Conservation (phyloP, 177 flowering plant species). For the Vitis hybrid region DNA sequence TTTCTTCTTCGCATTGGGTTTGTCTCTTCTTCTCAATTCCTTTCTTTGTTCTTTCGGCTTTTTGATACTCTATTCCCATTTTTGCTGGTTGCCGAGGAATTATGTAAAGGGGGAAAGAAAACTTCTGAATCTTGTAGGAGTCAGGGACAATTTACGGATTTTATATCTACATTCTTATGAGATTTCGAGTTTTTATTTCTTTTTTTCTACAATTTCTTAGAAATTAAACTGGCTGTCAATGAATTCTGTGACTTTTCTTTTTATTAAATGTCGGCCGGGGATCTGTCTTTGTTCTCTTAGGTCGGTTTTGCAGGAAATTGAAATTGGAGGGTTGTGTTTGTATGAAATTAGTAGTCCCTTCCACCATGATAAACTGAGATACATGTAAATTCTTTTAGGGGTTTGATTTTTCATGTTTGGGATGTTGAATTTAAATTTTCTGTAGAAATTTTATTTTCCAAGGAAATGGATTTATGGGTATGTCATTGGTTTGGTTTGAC, state of each 20-base stretch:
- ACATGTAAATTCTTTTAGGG: too few species aligned
- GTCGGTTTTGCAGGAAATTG: constrained; percentile 1
- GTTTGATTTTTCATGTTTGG: too few species aligned
- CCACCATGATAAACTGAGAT: background rate
- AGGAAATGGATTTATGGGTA: too few species aligned
- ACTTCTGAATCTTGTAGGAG: too few species aligned
- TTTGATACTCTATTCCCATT: background rate
- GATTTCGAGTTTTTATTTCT: background rate
- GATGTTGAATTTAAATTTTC: too few species aligned
- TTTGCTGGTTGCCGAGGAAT: background rate
- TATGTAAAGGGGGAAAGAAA: too few species aligned
- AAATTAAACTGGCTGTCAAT: background rate
- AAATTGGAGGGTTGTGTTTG: background rate
- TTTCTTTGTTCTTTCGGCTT: constrained; percentile 1
- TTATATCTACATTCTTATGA: background rate
- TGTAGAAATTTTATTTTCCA: too few species aligned
- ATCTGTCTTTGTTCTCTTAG: constrained; percentile 1
- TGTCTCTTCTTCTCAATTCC: constrained; percentile 14
- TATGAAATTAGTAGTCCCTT: background rate
- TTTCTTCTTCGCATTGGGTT: constrained; percentile 82
- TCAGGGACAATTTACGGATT: too few species aligned
- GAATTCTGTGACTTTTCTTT: background rate
- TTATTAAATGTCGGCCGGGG: background rate
- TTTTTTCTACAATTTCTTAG: background rate
- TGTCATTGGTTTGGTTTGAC: too few species aligned